Evolutionary conservation across 2,329 filamentous ascomycete species (phyloP), one percentile per base, ranked within the genome.

Genomic region (Trichoderma sp.): DNA sequence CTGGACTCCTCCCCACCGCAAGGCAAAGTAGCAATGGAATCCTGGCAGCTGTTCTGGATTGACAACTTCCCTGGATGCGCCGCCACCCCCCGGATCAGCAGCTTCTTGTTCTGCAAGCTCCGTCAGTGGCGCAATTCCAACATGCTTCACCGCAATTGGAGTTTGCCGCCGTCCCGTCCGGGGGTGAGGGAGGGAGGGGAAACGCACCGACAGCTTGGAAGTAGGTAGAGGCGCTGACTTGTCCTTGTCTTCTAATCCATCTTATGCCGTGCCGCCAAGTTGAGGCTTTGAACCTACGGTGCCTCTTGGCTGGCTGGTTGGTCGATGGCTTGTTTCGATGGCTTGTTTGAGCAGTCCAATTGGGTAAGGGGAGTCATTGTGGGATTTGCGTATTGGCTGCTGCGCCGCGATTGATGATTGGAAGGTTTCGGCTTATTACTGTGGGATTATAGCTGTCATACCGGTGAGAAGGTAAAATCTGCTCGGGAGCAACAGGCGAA

Each of bases 171-270:
- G 34, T 39, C 34, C 34, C 34, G 34, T n/a, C n/a, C 54, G n/a
- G 1, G 24, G 3, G 26, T 9, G 19, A 34, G 7, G 10, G n/a
- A 34, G 7, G 10, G n/a, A 26, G 34, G 30, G n/a, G 34, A 7
- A 12, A 19, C 12, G 34, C 14, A 26, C 19, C 9, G 34, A 39
- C 34, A 39, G 34, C 34, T 39, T 39, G 28, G 17, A 57, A 45
- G 15, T 30, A 54, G 52, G 19, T 30, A 62, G 54, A n/a, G n/a
- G 50, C 48, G 59, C 59, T 54, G 48, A 62, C 59, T 34, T 44
- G 21, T 34, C 30, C 30, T 19, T 17, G 7, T 28, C 21, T 15
- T n/a, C 17, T n/a, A 7, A 26, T 7, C 30, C 10, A 34, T 43
- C 15, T 21, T 28, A 9, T 48, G 17, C 43, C 17, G 56, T 19